phyloP scores from a whole-genome alignment of 768 basidiomycete genomes.

The Phylloporus rhodoxanthus region DNA sequence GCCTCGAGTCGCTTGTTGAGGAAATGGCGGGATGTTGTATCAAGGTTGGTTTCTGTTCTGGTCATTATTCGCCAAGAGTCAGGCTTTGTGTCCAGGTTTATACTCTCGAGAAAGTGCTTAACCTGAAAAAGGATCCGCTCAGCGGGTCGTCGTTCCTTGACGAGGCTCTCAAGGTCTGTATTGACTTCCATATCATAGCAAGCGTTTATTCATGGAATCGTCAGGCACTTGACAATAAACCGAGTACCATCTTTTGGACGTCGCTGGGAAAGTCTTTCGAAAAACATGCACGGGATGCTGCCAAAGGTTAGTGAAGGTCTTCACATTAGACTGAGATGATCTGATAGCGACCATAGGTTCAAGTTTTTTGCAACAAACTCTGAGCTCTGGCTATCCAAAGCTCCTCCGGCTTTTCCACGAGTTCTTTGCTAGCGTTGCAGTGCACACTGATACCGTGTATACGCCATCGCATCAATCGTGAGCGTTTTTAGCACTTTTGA shows the following conservation, averaged over 20 bases:
- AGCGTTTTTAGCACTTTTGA: conserved; percentile 7
- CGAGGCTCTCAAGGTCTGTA: conserved; percentile 81
- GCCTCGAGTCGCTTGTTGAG: conserved; percentile 72
- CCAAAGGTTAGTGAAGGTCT: conserved; percentile 50
- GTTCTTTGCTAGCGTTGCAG: conserved; percentile 92
- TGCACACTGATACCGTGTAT: conserved; percentile 94
- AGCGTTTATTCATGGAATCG: conserved; percentile 1
- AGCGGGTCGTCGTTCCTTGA: conserved; percentile 80
- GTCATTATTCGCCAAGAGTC: not conserved
- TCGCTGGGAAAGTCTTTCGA: conserved; percentile 76
- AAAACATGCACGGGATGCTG: conserved; percentile 71
- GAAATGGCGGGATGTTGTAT: conserved; percentile 89
- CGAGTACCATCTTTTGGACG: conserved; percentile 88
- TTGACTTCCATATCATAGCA: not conserved
- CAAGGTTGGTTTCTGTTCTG: conserved; percentile 46
- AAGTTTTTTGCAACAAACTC: conserved; percentile 83
- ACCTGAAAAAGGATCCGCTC: conserved; percentile 76
- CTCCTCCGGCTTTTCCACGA: conserved; percentile 91
- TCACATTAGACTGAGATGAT: not conserved
- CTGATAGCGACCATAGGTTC: conserved; percentile 51
- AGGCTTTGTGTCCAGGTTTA: conserved; percentile 58
- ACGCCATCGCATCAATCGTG: conserved; percentile 80
- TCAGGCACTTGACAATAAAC: conserved; percentile 86
- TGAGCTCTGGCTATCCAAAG: conserved; percentile 81
- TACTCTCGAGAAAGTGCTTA: conserved; percentile 88